These are phyloP conservation scores for Curvularia spicifera DNA, from an alignment of 2,329 filamentous ascomycete genomes.

Conservation along the genomic window DNA sequence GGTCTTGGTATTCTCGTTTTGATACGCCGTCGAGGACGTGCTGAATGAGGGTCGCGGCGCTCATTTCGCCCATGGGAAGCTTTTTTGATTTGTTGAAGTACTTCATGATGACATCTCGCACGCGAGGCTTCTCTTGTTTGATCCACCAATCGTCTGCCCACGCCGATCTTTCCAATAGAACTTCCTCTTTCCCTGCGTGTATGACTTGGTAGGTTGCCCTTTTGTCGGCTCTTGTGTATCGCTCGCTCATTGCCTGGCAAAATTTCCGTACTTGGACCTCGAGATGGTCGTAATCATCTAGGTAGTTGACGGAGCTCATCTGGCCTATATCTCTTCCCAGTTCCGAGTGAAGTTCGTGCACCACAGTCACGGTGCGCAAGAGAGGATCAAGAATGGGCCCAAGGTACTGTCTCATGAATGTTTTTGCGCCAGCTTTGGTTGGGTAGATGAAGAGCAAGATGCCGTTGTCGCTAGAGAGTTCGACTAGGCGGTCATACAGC, in stretches of 20 bases:
- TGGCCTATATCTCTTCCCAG: conserved; percentile 61
- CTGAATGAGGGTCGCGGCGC: conserved; percentile 62
- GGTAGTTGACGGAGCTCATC: conserved; percentile 60
- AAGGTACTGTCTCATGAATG: conserved; percentile 66
- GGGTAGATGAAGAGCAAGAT: conserved; percentile 69
- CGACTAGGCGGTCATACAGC: conserved; percentile 65
- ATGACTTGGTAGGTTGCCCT: conserved; percentile 54
- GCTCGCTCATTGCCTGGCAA: conserved; percentile 38
- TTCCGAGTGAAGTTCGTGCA: conserved; percentile 65
- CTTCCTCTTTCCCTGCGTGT: conserved; percentile 59
- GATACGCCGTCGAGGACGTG: conserved; percentile 66
- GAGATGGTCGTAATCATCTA: conserved; percentile 63
- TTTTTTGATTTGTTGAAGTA: conserved; percentile 55
- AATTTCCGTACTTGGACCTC: conserved; percentile 42
- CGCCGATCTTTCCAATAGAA: conserved; percentile 58
- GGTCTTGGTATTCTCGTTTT: conserved; percentile 54
- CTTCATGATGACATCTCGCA: conserved; percentile 58
- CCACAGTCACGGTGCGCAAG: conserved; percentile 64
- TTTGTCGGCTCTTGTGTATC: conserved; percentile 32
- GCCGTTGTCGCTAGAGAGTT: conserved; percentile 64
- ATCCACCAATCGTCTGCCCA: conserved; percentile 69
- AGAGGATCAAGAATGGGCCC: conserved; percentile 67
- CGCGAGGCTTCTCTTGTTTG: conserved; percentile 67
- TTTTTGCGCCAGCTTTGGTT: conserved; percentile 62
- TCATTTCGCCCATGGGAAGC: conserved; percentile 54